Conservation (phyloP, 192 early-diverging fungal genomes). For the Coemansia sp. region DNA sequence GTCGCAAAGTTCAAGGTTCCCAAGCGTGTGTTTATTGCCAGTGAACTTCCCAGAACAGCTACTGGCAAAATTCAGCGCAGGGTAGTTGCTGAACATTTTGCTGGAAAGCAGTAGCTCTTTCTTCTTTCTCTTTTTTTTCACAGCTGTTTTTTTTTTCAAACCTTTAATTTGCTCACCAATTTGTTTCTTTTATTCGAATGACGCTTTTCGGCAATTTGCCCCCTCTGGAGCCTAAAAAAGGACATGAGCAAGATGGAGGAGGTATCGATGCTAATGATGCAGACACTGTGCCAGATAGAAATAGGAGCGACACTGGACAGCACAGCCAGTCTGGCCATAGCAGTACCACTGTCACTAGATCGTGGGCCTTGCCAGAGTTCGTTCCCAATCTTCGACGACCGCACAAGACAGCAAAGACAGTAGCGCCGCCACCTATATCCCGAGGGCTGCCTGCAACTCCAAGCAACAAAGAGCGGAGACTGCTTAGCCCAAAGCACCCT, state of each 20-base stretch:
- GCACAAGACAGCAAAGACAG: background rate
- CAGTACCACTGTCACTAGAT: background rate
- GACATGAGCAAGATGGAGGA: background rate
- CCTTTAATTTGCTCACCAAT: background rate
- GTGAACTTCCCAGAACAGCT: constrained; percentile 67
- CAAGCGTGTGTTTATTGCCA: constrained; percentile 67
- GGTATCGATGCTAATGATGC: background rate
- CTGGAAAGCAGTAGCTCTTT: constrained; percentile 34
- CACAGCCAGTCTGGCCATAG: too few relatives aligned
- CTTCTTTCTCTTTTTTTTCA: background rate
- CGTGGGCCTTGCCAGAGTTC: constrained; percentile 27
- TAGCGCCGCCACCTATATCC: background rate
- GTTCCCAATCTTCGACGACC: constrained; percentile 33
- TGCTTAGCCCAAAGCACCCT: constrained; percentile 26
- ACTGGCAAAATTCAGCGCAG: constrained; percentile 74
- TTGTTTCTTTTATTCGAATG: constrained; percentile 14
- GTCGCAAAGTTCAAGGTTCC: constrained; percentile 73
- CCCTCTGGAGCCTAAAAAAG: constrained; percentile 17
- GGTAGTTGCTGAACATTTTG: constrained; percentile 62
- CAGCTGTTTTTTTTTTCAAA: background rate
- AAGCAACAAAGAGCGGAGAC: background rate
- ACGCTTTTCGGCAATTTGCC: constrained; percentile 46
- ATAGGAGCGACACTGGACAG: background rate
- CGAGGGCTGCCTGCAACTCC: background rate
- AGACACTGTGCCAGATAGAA: background rate